Percentiles rank a stretch among this genome's conserved stretches.
phyloP scores from a whole-genome alignment of 2,329 filamentous ascomycete species.

The Trichoderma breve region DNA sequence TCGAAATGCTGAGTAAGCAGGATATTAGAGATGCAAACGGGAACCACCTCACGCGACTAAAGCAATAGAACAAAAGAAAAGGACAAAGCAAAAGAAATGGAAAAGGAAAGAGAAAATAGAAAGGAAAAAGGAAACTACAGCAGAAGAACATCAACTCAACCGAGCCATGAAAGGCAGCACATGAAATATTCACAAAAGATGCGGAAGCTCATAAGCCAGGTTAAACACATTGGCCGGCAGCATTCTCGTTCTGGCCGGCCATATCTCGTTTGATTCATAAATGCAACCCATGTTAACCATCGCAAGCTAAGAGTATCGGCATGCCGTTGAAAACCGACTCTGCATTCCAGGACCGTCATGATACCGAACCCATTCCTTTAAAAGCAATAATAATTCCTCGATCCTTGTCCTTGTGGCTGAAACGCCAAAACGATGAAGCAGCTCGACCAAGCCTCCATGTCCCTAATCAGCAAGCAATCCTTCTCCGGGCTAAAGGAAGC shows the following conservation, averaged over 20 bases:
- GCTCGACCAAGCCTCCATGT: conserved; percentile 18
- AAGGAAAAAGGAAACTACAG: too few relatives aligned
- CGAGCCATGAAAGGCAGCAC: too few relatives aligned
- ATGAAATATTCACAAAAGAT: neutral
- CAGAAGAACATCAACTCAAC: neutral
- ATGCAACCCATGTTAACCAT: conserved; percentile 9
- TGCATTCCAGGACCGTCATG: conserved; percentile 32
- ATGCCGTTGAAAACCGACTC: conserved; percentile 28
- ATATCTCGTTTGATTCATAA: conserved; percentile 9
- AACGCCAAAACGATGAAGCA: conserved; percentile 30
- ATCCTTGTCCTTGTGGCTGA: conserved; percentile 32
- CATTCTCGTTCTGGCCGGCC: neutral
- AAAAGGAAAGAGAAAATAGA: neutral
- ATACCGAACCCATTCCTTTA: conserved; percentile 31
- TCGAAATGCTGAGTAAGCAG: neutral
- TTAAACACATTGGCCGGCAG: neutral
- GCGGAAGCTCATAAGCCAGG: neutral
- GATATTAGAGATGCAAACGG: neutral
- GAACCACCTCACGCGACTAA: neutral
- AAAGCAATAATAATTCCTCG: conserved; percentile 30
- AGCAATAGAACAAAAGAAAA: neutral
- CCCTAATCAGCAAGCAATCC: conserved; percentile 24
- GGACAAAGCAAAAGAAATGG: too few relatives aligned
- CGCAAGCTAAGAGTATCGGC: conserved; percentile 18
- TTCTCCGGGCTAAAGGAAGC: conserved; percentile 16